phyloP scores from a whole-genome alignment of 1,284 basidiomycete species.

The Butyriboletus appendiculatus region DNA sequence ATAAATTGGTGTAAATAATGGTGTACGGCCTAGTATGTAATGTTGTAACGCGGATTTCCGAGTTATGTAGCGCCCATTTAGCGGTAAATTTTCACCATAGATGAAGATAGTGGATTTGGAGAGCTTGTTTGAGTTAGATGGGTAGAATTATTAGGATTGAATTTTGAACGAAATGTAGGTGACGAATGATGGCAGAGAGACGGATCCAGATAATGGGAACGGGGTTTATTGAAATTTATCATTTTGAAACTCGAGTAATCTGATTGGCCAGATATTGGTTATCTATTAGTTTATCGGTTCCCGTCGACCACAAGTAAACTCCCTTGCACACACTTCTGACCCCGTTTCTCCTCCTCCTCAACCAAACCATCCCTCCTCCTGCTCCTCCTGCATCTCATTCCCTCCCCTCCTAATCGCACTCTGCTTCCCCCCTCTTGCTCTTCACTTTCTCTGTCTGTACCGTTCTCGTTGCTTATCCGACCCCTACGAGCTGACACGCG shows the following conservation, averaged over 20 bases:
- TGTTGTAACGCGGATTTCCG: constrained; percentile 31
- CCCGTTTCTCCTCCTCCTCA: constrained; percentile 28
- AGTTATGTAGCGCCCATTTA: constrained; percentile 29
- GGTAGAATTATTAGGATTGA: neutral
- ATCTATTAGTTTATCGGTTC: constrained; percentile 41
- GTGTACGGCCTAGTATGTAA: constrained; percentile 32
- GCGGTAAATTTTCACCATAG: constrained; percentile 31
- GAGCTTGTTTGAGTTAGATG: neutral
- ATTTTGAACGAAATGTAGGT: constrained; percentile 2
- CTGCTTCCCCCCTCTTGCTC: neutral
- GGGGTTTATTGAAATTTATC: constrained; percentile 23
- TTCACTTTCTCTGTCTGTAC: constrained; percentile 6
- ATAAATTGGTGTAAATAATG: constrained; percentile 23
- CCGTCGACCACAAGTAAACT: constrained; percentile 38
- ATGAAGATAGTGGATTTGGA: constrained; percentile 16
- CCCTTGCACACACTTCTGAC: constrained; percentile 29
- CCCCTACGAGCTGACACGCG: constrained; percentile 8
- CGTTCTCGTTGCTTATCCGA: neutral
- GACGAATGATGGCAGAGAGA: neutral
- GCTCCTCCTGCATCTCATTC: neutral
- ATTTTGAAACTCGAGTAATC: constrained; percentile 34
- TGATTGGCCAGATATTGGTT: constrained; percentile 41
- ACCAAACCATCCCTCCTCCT: constrained; percentile 5
- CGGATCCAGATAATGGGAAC: constrained; percentile 10
- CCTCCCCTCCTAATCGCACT: neutral